A percentile compares a stretch with the other conserved stretches of the same genome.
phyloP scores from a whole-genome alignment of 768 basidiomycete species.

The Tulasnella sp. region DNA sequence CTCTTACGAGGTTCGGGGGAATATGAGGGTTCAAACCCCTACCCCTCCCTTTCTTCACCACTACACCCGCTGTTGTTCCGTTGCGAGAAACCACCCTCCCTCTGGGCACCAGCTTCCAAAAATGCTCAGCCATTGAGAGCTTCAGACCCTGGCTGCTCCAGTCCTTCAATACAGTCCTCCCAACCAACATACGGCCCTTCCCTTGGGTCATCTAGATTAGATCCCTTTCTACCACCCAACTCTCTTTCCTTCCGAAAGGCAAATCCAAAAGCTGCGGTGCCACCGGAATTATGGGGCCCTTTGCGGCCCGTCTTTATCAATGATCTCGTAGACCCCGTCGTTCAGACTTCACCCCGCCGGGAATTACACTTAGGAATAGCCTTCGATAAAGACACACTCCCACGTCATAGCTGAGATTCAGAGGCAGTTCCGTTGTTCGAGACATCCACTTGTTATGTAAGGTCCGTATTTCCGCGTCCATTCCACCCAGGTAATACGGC shows the following conservation, averaged over 20 bases:
- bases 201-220: not conserved
- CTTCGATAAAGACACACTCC: too few relatives aligned
- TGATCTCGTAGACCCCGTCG: not conserved
- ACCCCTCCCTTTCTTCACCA: not conserved
- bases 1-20: not conserved
- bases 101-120: not conserved
- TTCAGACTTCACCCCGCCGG: not conserved
- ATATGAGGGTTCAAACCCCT: not conserved
- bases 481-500: not conserved
- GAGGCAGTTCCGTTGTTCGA: not conserved
- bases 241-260: not conserved
- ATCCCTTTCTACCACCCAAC: not conserved
- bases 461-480: not conserved
- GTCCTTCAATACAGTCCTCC: not conserved
- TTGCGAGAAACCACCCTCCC: not conserved
- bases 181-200: not conserved
- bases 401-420: not conserved
- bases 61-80: not conserved
- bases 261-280: not conserved
- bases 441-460: not conserved
- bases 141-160: not conserved
- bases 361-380: not conserved
- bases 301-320: not conserved
- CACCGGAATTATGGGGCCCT: not conserved
- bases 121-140: not conserved